Base-by-base conservation (phyloP, 805 yeast species). In the Torulaspora indica region DNA sequence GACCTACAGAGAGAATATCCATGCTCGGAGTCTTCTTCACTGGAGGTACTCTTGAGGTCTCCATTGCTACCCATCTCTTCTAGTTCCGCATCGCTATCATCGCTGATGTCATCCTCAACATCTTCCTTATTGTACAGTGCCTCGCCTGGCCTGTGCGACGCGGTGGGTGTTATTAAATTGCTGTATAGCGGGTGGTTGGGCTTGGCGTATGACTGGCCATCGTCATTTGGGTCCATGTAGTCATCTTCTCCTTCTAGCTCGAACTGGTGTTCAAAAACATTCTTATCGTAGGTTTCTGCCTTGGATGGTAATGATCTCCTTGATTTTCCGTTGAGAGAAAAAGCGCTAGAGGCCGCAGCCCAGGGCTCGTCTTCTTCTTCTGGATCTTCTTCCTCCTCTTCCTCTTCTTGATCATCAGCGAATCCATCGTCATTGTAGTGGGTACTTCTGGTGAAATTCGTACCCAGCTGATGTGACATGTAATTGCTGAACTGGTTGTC, bases 151-250 rank as follows among this genome's bases (percentile, higher is more conserved):
- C 52, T 35, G 38, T 53, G 45, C 6, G 49, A 43, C 12, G 54
- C 33, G 8, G 45, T 48, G 3, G 53, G 61, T 2, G 63, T 61
- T 24, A 60, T 53, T 60, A 61, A 57, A 52, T 54, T 66, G 39
- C 54, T 58, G 52, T 83, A 82, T 43, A 82, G 62, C 5, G 86
- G 82, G 54, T 81, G 78, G 32, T 73, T 67, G 18, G 74, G 71
- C 58, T 78, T 81, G 42, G 79, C 78, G 61, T 84, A 84, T 1
- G 86, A 80, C 57, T 77, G 79, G 0, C 91, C 91, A 56, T 84
- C 91, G 60, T 85, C 91, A 56, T 84, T 82, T 1, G 91, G 90
- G 58, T 84, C 90, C 54, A 77, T 78, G 55, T 84, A 82, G 48
- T 81, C 89, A 47, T 83, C 88, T 10, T 76, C 85, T 22, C 60